Evolutionary conservation across 768 basidiomycete genomes (phyloP).

Genomic region (Termitomyces sp.): DNA sequence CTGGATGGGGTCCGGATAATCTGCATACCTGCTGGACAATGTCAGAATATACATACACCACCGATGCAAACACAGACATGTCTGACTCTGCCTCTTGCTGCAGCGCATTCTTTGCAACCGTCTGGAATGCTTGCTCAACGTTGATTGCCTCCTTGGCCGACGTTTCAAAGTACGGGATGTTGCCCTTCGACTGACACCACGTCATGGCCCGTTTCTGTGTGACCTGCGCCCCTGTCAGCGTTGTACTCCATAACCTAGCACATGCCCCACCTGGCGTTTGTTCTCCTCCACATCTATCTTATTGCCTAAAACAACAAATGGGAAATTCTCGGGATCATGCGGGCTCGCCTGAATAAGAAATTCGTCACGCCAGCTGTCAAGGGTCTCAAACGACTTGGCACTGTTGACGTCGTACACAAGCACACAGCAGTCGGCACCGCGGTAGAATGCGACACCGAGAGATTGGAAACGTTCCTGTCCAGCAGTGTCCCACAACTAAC

Average conservation of each 20-base stretch:
- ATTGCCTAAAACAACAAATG: constrained; percentile 98
- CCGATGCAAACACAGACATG: background rate
- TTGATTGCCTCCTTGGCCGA: constrained; percentile 99
- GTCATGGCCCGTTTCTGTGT: constrained; percentile 99
- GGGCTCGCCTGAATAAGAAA: constrained; percentile 99
- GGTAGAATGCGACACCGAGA: constrained; percentile 97
- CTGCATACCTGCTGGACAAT: constrained; percentile 67
- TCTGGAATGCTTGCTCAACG: constrained; percentile 99
- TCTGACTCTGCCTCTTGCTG: constrained; percentile 92
- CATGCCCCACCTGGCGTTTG: constrained; percentile 80
- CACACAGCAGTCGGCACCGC: constrained; percentile 98
- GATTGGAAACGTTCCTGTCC: constrained; percentile 99
- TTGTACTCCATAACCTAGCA: background rate
- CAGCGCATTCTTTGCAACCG: constrained; percentile 98
- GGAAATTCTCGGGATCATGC: constrained; percentile 99
- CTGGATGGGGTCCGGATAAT: constrained; percentile 98
- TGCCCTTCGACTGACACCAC: constrained; percentile 99
- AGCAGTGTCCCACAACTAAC: constrained; percentile 96
- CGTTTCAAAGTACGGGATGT: constrained; percentile 99
- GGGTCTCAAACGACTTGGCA: constrained; percentile 95
- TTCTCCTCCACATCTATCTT: constrained; percentile 99
- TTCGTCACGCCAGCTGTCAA: constrained; percentile 99
- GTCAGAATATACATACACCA: background rate
- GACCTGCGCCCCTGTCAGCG: constrained; percentile 47
- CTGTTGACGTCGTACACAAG: constrained; percentile 99